phyloP scores from a whole-genome alignment of 2,329 filamentous ascomycete genomes.

The Sphaerostilbella broomeana region DNA sequence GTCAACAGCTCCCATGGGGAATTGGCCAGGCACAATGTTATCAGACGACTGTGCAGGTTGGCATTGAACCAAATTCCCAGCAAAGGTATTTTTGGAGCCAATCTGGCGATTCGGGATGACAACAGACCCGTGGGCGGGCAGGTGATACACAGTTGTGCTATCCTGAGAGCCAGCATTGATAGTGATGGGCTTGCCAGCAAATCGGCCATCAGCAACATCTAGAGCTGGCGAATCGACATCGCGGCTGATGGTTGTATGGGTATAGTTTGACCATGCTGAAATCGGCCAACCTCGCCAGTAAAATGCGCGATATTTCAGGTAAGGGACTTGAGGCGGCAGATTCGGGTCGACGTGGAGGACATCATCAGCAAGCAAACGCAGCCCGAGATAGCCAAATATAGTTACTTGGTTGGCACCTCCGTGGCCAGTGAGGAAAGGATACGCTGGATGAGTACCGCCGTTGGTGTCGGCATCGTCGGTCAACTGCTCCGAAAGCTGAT shows the following conservation, averaged over 20 bases:
- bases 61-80: constrained; percentile 61
- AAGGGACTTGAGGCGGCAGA: constrained; percentile 49
- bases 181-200: constrained; percentile 47
- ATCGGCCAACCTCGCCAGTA: constrained; percentile 25
- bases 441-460: constrained; percentile 44
- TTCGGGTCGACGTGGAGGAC: constrained; percentile 54
- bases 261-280: constrained; percentile 20
- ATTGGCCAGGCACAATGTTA: constrained; percentile 55
- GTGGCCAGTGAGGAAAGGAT: constrained; percentile 64
- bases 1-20: constrained; percentile 37
- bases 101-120: constrained; percentile 53
- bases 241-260: constrained; percentile 19
- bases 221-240: constrained; percentile 34
- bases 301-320: constrained; percentile 32
- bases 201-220: constrained; percentile 47
- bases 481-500: constrained; percentile 63
- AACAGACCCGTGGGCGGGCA: constrained; percentile 44
- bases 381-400: constrained; percentile 60
- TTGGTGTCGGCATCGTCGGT: constrained; percentile 58
- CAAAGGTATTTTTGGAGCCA: constrained; percentile 45
- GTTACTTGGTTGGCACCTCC: constrained; percentile 63
- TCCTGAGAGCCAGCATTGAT: constrained; percentile 47
- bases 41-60: constrained; percentile 42
- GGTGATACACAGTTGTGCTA: constrained; percentile 32
- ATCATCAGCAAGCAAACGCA: constrained; percentile 53